Evolutionary conservation across 441 rosid genomes (phyloP), one percentile per base, ranked within the genome.

Genomic region (Croton laevigatus): DNA sequence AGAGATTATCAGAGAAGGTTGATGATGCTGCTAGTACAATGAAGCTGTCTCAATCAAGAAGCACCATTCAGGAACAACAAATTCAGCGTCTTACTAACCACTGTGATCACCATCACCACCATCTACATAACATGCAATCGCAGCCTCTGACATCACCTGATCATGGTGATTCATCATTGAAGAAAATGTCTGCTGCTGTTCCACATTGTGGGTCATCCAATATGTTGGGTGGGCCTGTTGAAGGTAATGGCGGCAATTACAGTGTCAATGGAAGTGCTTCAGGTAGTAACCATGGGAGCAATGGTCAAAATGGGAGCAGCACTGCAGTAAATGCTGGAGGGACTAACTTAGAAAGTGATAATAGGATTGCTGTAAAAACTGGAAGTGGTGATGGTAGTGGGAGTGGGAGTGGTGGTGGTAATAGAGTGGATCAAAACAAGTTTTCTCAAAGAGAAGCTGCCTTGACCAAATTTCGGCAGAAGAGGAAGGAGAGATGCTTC

Each of bases 201-300:
- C 84, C 84, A 48, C 88, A 76, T 70, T 79, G 86, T 78, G 89
- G 85, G 57, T 88, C 87, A 71, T 82, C 89, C 63, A 86, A 86
- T 80, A 77, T 69, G 42, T 75, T 83, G 57, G 80, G 73, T 52
- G 83, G 81, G 34, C 79, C 76, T 55, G 32, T 78, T 54, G 84
- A 83, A 77, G 85, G 82, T 62, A 75, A 79, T 69, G 68, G 76
- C 71, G 82, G 81, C 58, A 83, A 83, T 72, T 75, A 73, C 74
- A 88, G 89, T 75, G 65, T 81, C 46, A 86, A 82, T 55, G 81
- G 86, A 81, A 88, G 90, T 69, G 83, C 72, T 71, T 86, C 89
- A 7, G 87, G 88, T 34, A 88, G 89, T 80, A 86, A 88, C 77
- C 87, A 69, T 74, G 88, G 87, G 49, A 84, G 87, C 80, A 83